A percentile compares a stretch with the other conserved stretches of the same genome.
Evolutionary conservation across 805 yeast species (phyloP).

Genomic region (Torulaspora microellipsoides): DNA sequence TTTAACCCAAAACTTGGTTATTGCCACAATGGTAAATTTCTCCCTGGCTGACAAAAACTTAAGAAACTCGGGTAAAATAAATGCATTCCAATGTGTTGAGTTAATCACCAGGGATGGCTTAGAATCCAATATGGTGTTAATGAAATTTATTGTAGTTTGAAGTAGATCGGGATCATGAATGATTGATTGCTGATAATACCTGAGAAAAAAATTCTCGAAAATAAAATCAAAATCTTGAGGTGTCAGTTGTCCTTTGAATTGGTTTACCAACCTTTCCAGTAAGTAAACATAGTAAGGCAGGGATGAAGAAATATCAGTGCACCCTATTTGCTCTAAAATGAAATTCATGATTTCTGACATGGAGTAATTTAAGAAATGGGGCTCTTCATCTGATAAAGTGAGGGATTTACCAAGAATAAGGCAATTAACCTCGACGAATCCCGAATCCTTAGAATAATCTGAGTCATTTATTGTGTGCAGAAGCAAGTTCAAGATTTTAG

Average conservation of each 20-base stretch:
- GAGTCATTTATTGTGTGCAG: constrained; percentile 36
- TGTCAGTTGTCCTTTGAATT: constrained; percentile 34
- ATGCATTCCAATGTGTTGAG: constrained; percentile 23
- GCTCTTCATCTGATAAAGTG: constrained; percentile 27
- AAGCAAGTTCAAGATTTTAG: constrained; percentile 40
- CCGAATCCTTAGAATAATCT: constrained; percentile 40
- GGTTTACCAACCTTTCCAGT: constrained; percentile 41
- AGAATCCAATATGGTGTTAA: constrained; percentile 45
- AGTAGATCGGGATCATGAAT: constrained; percentile 55
- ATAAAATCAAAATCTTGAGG: constrained; percentile 36
- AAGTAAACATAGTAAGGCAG: constrained; percentile 44
- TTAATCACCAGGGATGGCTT: constrained; percentile 47
- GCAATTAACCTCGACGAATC: constrained; percentile 60
- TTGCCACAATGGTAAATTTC: constrained; percentile 46
- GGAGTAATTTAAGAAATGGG: constrained; percentile 28
- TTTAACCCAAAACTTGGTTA: constrained; percentile 50
- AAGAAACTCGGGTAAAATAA: constrained; percentile 29
- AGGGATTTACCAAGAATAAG: constrained; percentile 43
- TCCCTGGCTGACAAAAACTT: constrained; percentile 41
- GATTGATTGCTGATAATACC: constrained; percentile 34
- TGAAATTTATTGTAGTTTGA: constrained; percentile 48
- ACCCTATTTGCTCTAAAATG: constrained; percentile 22
- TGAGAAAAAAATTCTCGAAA: constrained; percentile 38
- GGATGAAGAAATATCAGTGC: constrained; percentile 31
- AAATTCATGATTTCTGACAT: constrained; percentile 30